Percentiles rank a stretch among this genome's conserved stretches.
phyloP scores from a whole-genome alignment of 2,329 filamentous ascomycete genomes.

The Chaetothyriales sp. region DNA sequence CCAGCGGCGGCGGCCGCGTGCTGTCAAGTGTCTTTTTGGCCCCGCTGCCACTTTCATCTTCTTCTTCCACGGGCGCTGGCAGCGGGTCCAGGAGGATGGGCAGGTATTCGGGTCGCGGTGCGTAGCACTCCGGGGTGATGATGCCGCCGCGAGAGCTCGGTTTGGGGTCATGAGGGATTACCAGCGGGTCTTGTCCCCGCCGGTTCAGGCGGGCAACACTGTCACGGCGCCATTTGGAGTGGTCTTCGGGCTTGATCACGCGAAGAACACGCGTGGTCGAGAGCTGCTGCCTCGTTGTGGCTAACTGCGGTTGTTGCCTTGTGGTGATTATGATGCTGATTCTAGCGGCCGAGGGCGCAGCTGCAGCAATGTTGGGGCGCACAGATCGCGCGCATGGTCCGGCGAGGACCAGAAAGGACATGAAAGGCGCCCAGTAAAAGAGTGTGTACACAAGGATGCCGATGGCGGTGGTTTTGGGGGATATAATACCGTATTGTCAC shows the following conservation, averaged over 20 bases:
- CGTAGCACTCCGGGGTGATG: not conserved
- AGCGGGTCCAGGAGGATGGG: slow-evolving; percentile 1
- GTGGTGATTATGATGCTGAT: not conserved
- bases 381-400: not conserved
- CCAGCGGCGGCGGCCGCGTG: not conserved
- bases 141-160: not conserved
- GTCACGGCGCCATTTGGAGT: not conserved
- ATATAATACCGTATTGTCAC: not conserved
- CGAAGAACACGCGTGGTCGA: not conserved
- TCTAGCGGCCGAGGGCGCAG: not conserved
- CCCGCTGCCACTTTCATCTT: not conserved
- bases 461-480: not conserved
- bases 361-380: not conserved
- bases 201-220: not conserved
- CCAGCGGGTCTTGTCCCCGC: not conserved
- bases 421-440: not conserved
- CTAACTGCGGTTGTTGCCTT: not conserved
- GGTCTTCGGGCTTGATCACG: not conserved
- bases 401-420: not conserved
- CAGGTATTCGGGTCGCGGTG: not conserved
- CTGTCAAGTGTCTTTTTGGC: not conserved
- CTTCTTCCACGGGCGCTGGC: not conserved
- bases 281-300: not conserved
- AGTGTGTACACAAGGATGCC: not conserved
- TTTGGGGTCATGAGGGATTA: not conserved